Base-by-base conservation (phyloP, 2,329 filamentous ascomycete species). In the Colletotrichum tamarilloi region DNA sequence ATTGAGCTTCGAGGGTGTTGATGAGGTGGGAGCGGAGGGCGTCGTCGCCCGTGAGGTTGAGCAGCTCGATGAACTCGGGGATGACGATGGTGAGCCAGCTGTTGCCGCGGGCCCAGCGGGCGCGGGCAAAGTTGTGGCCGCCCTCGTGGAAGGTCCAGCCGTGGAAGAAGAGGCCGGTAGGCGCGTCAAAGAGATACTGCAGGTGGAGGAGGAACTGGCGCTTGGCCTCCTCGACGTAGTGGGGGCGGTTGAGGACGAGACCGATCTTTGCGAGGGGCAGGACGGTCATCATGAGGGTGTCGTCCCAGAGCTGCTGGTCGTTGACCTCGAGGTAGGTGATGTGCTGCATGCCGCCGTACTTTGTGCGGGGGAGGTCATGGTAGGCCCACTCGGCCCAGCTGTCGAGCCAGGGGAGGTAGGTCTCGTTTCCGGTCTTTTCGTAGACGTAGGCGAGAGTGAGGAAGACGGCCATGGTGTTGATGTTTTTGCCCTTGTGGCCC, bases 231-330 rank as follows among this genome's bases (percentile, higher is more conserved):
- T 91, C 92, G 30, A 95, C 85, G 79, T 96, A 96, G 76, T 93
- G 88, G 0, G 92, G 92, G 1, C 93, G 85, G 74, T 89, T 86
- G 3, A 96, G 87, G 4, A 95, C 85, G 68, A 91, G 87, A 1
- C 94, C 94, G 74, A 95, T 95, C 84, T 95, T 95, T 22, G 93
- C 93, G 22, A 95, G 86, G 1, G 94, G 94, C 82, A 95, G 84
- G 6, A 95, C 93, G 0, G 93, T 95, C 94, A 96, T 96, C 93
- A 96, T 95, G 57, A 96, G 86, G 6, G 94, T 96, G 80, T 96
- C 94, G 76, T 95, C 94, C 94, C 94, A 96, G 26, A 95, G 86
- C 84, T 95, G 92, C 80, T 94, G 88, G 74, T 91, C 87, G 81
- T 96, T 95, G 75, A 89, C 87, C 2, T 90, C 88, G 38, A 92